phyloP scores from a whole-genome alignment of 1,139 yeast genomes.

The Geotrichum klebahnii region DNA sequence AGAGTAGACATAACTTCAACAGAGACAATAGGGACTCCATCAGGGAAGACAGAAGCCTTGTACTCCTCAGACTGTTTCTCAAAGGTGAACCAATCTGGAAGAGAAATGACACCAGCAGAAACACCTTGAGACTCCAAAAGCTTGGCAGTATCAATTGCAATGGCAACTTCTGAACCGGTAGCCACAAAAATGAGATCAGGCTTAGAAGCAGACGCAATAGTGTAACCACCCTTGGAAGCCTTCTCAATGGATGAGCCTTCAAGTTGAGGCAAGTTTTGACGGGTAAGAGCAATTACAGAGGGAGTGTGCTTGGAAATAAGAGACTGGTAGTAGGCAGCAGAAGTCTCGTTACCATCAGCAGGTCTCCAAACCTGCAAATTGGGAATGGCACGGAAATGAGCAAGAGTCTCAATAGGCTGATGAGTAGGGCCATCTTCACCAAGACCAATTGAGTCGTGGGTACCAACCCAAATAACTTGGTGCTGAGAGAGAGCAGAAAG shows the following conservation, averaged over 20 bases:
- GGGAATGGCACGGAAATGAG: conserved; percentile 96
- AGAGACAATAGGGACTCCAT: conserved; percentile 87
- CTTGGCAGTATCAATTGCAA: conserved; percentile 79
- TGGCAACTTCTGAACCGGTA: conserved; percentile 93
- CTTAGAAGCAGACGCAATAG: conserved; percentile 52
- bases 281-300: conserved; percentile 83
- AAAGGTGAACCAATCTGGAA: conserved; percentile 91
- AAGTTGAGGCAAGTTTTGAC: conserved; percentile 97
- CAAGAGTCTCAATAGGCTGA: conserved; percentile 98
- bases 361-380: conserved; percentile 98
- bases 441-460: conserved; percentile 97
- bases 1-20: conserved; percentile 89
- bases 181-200: conserved; percentile 81
- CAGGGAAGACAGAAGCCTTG: conserved; percentile 83
- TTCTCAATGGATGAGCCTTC: conserved; percentile 89
- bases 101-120: conserved; percentile 77
- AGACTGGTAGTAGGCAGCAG: conserved; percentile 91
- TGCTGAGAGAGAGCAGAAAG: conserved; percentile 90
- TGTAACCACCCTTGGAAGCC: conserved; percentile 95
- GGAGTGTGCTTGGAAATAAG: conserved; percentile 73
- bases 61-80: conserved; percentile 78
- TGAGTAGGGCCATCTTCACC: conserved; percentile 99
- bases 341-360: conserved; percentile 98
- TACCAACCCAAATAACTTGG: conserved; percentile 95
- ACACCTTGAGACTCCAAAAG: conserved; percentile 61